Evolutionary conservation across 2,329 filamentous ascomycete species (phyloP), one percentile per base, ranked within the genome.

Genomic region (Sordariomycetes sp.): DNA sequence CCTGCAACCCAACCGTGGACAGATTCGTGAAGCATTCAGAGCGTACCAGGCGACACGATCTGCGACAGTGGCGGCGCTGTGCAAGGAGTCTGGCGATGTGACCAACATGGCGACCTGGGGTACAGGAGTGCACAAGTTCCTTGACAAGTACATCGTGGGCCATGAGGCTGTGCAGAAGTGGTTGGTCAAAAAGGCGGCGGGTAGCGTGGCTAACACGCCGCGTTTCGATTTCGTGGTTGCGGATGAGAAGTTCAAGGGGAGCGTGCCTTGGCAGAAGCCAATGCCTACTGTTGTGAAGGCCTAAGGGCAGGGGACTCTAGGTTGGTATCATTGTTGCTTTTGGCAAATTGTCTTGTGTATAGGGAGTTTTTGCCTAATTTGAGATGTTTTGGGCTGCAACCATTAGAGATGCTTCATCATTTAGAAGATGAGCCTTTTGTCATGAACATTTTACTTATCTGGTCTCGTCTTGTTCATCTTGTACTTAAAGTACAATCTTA

Each of bases 171-270:
- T 44, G 26, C 24, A 40, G 32, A 27, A 16, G 1, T 20, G 45
- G 30, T 30, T 51, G 23, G 21, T 49, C 11, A 29, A 32, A 17
- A 34, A 41, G 27, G 25, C 16, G 3, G 19, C 32, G 3, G 21
- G 11, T 3, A 30, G 31, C 15, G 24, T 29, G 6, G 32, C 37
- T 4, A 14, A n/a, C 9, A 29, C 39, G 6, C 46, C 48, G 1
- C 37, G 46, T 11, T 41, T 53, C 6, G 42, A 49, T 7, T 52
- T 45, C 43, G 32, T 51, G n/a, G 34, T 41, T 3, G 47, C 46
- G 30, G 44, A 44, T 15, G 29, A 38, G 8, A 21, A 40, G 21
- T 30, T 44, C 6, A 31, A 33, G 8, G 20, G 36, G 3, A 24
- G 31, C 8, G 30, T 47, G 21, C 42, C 50, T n/a, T 53, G 40